A percentile compares a stretch with the other conserved stretches of the same genome.
These are phyloP conservation scores for Pascua sp. DNA, from an alignment of 1,284 basidiomycete species.

Conservation along the genomic window DNA sequence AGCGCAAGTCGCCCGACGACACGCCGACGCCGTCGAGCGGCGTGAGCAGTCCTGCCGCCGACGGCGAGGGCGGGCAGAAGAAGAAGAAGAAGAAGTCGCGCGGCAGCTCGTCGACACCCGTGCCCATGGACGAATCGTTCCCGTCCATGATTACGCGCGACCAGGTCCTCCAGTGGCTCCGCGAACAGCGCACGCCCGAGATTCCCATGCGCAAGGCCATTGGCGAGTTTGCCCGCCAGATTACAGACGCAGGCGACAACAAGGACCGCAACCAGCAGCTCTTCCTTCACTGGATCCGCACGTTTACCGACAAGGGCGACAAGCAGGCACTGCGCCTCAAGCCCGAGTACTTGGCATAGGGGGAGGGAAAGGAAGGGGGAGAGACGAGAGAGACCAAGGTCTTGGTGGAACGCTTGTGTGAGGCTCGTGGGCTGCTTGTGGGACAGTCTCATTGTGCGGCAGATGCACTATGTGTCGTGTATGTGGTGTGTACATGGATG, in stretches of 20 bases:
- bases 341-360: slow-evolving; percentile 16
- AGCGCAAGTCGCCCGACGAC: slow-evolving; percentile 22
- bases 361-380: too few species aligned
- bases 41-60: background rate
- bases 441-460: too few species aligned
- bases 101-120: slow-evolving; percentile 6
- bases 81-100: slow-evolving; percentile 49
- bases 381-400: too few species aligned
- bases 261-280: slow-evolving; percentile 28
- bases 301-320: slow-evolving; percentile 24
- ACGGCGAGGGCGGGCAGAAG: slow-evolving; percentile 8
- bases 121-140: slow-evolving; percentile 27
- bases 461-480: too few species aligned
- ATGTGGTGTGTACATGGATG: too few species aligned
- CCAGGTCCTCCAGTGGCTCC: slow-evolving; percentile 39
- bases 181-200: slow-evolving; percentile 5
- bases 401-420: too few species aligned
- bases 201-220: slow-evolving; percentile 30
- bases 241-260: slow-evolving; percentile 19
- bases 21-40: background rate
- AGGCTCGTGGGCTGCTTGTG: too few species aligned
- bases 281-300: slow-evolving; percentile 28
- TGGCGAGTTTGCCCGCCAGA: slow-evolving; percentile 25
- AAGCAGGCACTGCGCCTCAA: slow-evolving; percentile 25
- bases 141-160: slow-evolving; percentile 34